Evolutionary conservation across 306 rosid genomes (phyloP), one percentile per base, ranked within the genome.

Genomic region (Acmispon strigosus): DNA sequence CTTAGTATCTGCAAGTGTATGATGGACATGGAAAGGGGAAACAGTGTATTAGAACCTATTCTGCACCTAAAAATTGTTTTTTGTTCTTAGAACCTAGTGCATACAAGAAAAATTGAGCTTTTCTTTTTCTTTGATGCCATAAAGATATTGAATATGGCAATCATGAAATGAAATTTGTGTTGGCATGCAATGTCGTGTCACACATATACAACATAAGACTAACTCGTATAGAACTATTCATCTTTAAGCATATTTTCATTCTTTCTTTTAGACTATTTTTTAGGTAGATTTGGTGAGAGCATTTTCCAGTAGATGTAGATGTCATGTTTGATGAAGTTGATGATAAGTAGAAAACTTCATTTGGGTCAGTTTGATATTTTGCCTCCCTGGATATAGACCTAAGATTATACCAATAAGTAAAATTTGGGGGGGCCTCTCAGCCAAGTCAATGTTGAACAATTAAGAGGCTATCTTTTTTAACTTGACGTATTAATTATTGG

Each of bases 51-150:
- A 65, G 57, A 62, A 45, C 48, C 66, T 47, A 70, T 56, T 32
- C 36, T 56, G 60, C 44, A 39, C 34, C 4, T 27, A 27, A 27
- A 27, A 27, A 2, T 47, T 22, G 10, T 58, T 72, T 72, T n/a
- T 60, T 66, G 51, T 52, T 60, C 58, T 72, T 66, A 66, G 79
- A 72, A 66, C 55, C 8, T 72, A 44, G 76, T 53, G 68, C 41
- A 66, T 17, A 61, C 20, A 16, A 66, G 82, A 72, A 81, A 53
- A 76, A 66, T 72, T 55, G 10, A 3, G 52, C 54, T 32, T 58
- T 50, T 55, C 39, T 57, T 44, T 64, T 69, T 60, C 74, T 62
- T 70, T 69, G 55, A 53, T 37, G 73, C 39, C 73, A 36, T 67
- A 16, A 17, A 27, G 32, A 27, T 27, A 27, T 27, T 69, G 80